A percentile compares a stretch with the other conserved stretches of the same genome.
phyloP scores from a whole-genome alignment of 1,284 basidiomycete genomes.

The Ustilago loliicola region DNA sequence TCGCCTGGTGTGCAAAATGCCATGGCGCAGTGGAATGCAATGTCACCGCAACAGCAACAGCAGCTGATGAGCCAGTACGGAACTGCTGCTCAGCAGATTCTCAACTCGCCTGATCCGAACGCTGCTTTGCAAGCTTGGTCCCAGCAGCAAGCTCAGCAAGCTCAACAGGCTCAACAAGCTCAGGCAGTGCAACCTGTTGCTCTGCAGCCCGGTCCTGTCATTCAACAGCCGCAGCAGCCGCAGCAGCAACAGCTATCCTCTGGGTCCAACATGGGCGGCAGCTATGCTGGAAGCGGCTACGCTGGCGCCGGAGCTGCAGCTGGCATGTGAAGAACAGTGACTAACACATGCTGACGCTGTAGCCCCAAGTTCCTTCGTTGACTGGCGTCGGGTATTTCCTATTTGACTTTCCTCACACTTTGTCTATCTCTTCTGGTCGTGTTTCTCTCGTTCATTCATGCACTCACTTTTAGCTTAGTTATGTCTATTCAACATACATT shows the following conservation, averaged over 20 bases:
- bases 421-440: not conserved
- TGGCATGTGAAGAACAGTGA: not conserved
- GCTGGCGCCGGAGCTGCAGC: constrained; percentile 3
- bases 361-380: not conserved
- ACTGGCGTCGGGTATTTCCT: too few relatives aligned
- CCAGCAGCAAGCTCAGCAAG: constrained; percentile 15
- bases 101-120: constrained; percentile 35
- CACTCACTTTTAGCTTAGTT: not conserved
- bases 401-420: not conserved
- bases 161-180: not conserved
- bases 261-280: not conserved
- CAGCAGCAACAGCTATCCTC: constrained; percentile 6
- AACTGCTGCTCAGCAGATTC: constrained; percentile 20
- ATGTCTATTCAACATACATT: not conserved
- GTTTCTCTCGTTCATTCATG: not conserved
- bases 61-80: constrained; percentile 35
- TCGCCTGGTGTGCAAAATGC: constrained; percentile 33
- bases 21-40: constrained; percentile 30
- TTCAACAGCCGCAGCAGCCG: constrained; percentile 5
- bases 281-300: not conserved
- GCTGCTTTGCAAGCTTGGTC: constrained; percentile 30
- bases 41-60: constrained; percentile 44
- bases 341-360: not conserved
- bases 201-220: constrained; percentile 3
- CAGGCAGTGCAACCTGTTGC: not conserved